phyloP scores from a whole-genome alignment of 169 alveolate genomes.

The Eimeria acervulina region DNA sequence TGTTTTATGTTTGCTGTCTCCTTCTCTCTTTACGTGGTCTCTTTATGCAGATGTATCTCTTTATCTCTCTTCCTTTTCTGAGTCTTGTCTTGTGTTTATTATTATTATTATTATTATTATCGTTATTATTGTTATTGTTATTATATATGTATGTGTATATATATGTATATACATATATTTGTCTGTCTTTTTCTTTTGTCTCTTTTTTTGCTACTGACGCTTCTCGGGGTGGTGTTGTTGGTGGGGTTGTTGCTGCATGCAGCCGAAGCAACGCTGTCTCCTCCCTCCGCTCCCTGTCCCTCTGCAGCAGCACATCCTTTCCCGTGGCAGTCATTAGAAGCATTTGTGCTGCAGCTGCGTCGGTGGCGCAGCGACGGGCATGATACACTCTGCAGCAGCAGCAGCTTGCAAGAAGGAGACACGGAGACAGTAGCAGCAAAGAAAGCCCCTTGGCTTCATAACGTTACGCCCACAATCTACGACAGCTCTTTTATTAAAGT shows the following conservation, averaged over 20 bases:
- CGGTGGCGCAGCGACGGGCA: conserved; percentile 54
- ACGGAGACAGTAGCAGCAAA: neutral
- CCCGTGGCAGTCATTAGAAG: neutral
- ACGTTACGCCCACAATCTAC: conserved; percentile 19
- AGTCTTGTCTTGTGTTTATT: no score
- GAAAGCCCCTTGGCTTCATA: conserved; percentile 42
- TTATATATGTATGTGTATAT: no score
- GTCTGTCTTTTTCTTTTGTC: neutral
- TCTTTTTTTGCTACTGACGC: neutral
- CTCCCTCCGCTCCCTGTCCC: conserved; percentile 20
- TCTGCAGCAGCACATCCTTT: neutral
- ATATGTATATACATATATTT: no score
- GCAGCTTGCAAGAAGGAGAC: conserved; percentile 28
- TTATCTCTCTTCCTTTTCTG: neutral
- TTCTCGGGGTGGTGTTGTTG: neutral
- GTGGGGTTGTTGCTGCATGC: neutral
- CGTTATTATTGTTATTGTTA: no score
- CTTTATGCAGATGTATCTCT: neutral
- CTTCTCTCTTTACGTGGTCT: no score
- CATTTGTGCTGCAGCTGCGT: conserved; percentile 51
- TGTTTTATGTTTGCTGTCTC: neutral
- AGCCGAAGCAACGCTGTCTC: neutral
- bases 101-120: no score
- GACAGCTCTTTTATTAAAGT: conserved; percentile 3
- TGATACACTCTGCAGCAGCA: conserved; percentile 48